phyloP scores from a whole-genome alignment of 371 early-diverging fungal genomes.

The Lichtheimia ramosa region DNA sequence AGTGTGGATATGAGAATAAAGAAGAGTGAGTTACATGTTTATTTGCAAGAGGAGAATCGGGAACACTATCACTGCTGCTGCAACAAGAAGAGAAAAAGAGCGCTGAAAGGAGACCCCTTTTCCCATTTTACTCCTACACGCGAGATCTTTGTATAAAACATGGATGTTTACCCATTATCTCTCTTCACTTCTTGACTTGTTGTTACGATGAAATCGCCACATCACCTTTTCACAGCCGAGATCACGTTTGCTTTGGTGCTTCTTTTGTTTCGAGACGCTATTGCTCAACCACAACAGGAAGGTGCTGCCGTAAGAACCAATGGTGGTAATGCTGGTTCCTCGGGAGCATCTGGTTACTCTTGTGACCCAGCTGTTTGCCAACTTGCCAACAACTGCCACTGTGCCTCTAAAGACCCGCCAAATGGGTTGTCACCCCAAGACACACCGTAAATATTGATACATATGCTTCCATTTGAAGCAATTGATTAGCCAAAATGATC shows the following conservation, averaged over 20 bases:
- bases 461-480: no score
- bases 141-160: background rate
- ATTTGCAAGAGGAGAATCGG: no score
- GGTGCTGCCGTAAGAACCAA: conserved; percentile 24
- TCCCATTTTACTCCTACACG: background rate
- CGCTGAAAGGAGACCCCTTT: background rate
- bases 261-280: background rate
- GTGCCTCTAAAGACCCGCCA: conserved; percentile 64
- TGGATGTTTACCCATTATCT: no score
- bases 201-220: conserved; percentile 4
- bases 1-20: no score
- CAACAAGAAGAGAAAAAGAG: no score
- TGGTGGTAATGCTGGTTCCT: background rate
- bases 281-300: conserved; percentile 13
- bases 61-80: no score
- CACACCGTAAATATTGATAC: conserved; percentile 55
- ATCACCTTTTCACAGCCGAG: conserved; percentile 5
- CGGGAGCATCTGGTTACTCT: conserved; percentile 17
- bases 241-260: conserved; percentile 4
- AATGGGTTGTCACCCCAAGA: conserved; percentile 51
- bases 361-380: conserved; percentile 65
- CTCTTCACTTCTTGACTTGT: background rate
- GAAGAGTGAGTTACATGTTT: no score
- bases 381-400: conserved; percentile 59
- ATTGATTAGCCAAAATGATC: no score